These are phyloP conservation scores for Nectriaceae sp. DNA, from an alignment of 2,329 filamentous ascomycete genomes.

Conservation along the genomic window DNA sequence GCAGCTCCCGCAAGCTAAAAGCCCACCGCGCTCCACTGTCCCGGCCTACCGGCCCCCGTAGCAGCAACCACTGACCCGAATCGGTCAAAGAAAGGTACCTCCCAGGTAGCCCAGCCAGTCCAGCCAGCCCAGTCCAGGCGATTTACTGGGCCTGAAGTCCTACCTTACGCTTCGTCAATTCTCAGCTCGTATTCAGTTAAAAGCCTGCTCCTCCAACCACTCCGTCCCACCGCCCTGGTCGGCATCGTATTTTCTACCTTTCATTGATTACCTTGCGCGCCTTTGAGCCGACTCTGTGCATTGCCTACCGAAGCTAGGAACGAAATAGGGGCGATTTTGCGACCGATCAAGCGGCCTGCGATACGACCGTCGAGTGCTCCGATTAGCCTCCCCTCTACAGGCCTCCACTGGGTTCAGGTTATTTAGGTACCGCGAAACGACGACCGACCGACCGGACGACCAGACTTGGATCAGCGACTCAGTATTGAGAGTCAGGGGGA, in stretches of 20 bases:
- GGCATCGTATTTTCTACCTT: conserved; percentile 22
- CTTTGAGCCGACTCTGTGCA: too few relatives aligned
- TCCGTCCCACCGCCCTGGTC: conserved; percentile 30
- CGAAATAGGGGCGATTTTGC: conserved; percentile 14
- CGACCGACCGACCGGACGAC: conserved; percentile 3
- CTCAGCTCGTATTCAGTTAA: conserved; percentile 31
- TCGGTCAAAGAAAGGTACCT: too few relatives aligned
- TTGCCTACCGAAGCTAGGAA: conserved; percentile 1
- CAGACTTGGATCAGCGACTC: not conserved
- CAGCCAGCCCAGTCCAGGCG: not conserved
- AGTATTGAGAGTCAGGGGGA: conserved; percentile 4
- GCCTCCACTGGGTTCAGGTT: not conserved
- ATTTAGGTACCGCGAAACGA: conserved; percentile 3
- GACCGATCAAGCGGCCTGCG: conserved; percentile 2
- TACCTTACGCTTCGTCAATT: not conserved
- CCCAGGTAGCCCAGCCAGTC: too few relatives aligned
- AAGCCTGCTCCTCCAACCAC: conserved; percentile 27
- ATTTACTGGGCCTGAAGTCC: not conserved
- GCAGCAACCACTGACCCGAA: too few relatives aligned
- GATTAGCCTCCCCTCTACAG: not conserved
- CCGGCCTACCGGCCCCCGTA: not conserved
- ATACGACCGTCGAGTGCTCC: conserved; percentile 2
- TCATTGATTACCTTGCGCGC: conserved; percentile 15
- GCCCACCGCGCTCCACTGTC: not conserved
- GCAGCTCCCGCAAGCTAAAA: too few relatives aligned